Base-by-base conservation (phyloP, 2,329 filamentous ascomycete genomes). In the Penicillium concentricum region DNA sequence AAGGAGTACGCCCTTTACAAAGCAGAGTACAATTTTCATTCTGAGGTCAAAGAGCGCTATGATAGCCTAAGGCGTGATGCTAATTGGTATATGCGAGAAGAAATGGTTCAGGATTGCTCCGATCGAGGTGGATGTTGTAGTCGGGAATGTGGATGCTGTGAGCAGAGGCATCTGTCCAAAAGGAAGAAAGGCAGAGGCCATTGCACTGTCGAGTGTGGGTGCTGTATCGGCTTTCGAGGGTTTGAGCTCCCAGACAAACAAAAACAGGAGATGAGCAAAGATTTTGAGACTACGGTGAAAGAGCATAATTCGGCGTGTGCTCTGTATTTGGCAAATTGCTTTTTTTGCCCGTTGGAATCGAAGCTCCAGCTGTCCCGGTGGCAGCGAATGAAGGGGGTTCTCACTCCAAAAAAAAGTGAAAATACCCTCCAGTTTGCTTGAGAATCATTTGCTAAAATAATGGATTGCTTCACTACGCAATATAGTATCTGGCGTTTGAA, bases 41-140 rank as follows among this genome's bases (percentile, higher is more conserved):
- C n/a, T n/a, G n/a, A n/a, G n/a, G n/a, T n/a, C n/a, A n/a, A n/a
- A n/a, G n/a, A n/a, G n/a, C n/a, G n/a, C n/a, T n/a, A 60, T 30
- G 41, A 60, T 16, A 16, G 6, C 3, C 18, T 54, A 34, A 49
- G 55, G 32, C 18, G 34, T 30, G 43, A 55, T 49, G 13, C 43
- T 16, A 44, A 26, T 39, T 57, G 57, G 47, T 57, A 43, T 22
- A 57, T 61, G 59, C 51, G 54, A 18, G 45, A 56, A n/a, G 54
- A 48, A 43, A 20, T 57, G 24, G 30, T 57, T 16, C 18, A 30
- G 16, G 57, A 60, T 16, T 61, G 54, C 24, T 45, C 35, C 1
- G 44, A 35, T 47, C 54, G 44, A 35, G 54, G 42, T 13, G 59
- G 57, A 37, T 61, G 59, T 49, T 61, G 56, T 24, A 51, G 56